Evolutionary conservation across 208 protist genomes (phyloP).

Genomic region (Trypanosomatidae sp.): DNA sequence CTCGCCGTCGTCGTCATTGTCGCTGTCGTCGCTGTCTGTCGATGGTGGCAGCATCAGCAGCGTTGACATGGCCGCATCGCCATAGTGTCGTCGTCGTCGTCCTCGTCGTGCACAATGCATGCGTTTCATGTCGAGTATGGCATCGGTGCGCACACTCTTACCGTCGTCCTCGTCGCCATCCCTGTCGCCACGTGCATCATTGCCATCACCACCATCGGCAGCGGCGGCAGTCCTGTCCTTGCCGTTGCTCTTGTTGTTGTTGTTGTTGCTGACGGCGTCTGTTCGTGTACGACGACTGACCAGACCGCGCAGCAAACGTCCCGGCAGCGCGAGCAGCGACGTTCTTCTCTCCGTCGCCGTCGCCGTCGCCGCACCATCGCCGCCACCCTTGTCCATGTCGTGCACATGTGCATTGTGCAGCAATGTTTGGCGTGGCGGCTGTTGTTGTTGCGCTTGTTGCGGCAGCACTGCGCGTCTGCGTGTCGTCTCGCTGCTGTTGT

Average conservation of each 20-base stretch:
- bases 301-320: neutral
- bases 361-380: too few relatives aligned
- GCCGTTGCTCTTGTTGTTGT: conserved; percentile 1
- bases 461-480: too few relatives aligned
- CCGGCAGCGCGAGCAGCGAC: too few relatives aligned
- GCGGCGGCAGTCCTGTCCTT: too few relatives aligned
- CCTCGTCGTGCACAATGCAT: too few relatives aligned
- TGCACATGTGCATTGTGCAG: neutral
- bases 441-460: too few relatives aligned
- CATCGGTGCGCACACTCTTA: neutral
- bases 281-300: neutral
- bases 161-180: neutral
- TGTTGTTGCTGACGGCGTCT: neutral
- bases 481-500: too few relatives aligned
- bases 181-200: neutral
- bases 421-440: too few relatives aligned
- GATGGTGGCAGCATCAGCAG: neutral
- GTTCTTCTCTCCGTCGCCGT: too few relatives aligned
- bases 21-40: too few relatives aligned
- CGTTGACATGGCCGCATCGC: neutral
- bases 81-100: neutral
- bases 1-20: too few relatives aligned
- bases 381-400: neutral
- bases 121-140: too few relatives aligned
- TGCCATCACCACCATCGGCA: neutral